A percentile compares a stretch with the other conserved stretches of the same genome.
phyloP scores from a whole-genome alignment of 495 filamentous ascomycete species.

The Tuber microsphaerosporum region DNA sequence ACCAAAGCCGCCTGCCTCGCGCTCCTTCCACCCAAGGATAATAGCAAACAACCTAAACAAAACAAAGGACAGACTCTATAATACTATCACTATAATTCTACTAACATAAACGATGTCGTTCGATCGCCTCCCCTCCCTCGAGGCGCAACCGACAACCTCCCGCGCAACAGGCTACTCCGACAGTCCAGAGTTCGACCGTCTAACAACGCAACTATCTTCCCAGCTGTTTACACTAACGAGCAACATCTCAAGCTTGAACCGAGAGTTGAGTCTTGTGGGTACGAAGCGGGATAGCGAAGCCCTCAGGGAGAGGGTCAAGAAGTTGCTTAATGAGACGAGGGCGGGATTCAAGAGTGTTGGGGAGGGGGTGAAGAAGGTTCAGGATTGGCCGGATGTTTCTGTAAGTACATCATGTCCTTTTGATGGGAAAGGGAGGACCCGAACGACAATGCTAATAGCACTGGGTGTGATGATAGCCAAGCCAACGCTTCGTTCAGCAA shows the following conservation, averaged over 20 bases:
- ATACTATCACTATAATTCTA: background rate
- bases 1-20: background rate
- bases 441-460: slow-evolving; percentile 12
- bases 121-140: slow-evolving; percentile 72
- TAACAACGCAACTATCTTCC: slow-evolving; percentile 73
- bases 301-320: slow-evolving; percentile 81
- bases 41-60: slow-evolving; percentile 11
- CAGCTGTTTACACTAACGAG: slow-evolving; percentile 80
- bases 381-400: slow-evolving; percentile 84
- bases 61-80: background rate
- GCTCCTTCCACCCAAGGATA: background rate
- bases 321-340: slow-evolving; percentile 74
- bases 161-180: slow-evolving; percentile 71
- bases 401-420: slow-evolving; percentile 50
- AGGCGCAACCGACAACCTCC: slow-evolving; percentile 67
- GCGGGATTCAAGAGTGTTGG: slow-evolving; percentile 85
- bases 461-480: slow-evolving; percentile 52
- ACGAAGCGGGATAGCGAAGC: slow-evolving; percentile 85
- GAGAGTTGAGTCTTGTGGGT: slow-evolving; percentile 75
- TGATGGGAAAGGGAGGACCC: background rate
- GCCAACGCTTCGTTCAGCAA: slow-evolving; percentile 88
- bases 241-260: slow-evolving; percentile 71
- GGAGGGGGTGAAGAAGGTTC: slow-evolving; percentile 85
- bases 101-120: slow-evolving; percentile 67
- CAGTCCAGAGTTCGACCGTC: slow-evolving; percentile 81